Evolutionary conservation across 768 basidiomycete genomes (phyloP).

Genomic region (Albatrellus ellisii): DNA sequence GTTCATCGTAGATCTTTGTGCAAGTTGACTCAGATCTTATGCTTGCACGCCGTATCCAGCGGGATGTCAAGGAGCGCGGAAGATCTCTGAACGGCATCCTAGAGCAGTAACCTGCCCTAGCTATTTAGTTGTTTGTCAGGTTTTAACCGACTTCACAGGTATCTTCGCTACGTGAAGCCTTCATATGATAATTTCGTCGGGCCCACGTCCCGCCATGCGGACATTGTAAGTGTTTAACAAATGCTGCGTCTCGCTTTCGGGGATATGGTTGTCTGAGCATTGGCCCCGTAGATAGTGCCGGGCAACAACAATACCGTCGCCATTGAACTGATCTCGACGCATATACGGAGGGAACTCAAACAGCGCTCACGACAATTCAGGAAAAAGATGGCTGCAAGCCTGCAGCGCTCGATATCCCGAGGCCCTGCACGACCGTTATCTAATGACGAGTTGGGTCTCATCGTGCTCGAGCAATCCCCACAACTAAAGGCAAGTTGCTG

Average conservation of each 20-base stretch:
- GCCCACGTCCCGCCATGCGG: conserved; percentile 77
- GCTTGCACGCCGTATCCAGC: conserved; percentile 83
- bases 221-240: conserved; percentile 45
- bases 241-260: neutral
- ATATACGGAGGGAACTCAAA: conserved; percentile 73
- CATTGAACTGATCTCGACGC: conserved; percentile 86
- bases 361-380: conserved; percentile 68
- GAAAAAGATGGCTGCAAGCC: conserved; percentile 44
- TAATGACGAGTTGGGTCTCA: conserved; percentile 36
- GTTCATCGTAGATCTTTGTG: conserved; percentile 52
- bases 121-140: neutral
- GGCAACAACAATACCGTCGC: conserved; percentile 83
- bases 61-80: conserved; percentile 83
- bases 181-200: conserved; percentile 89
- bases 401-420: conserved; percentile 13
- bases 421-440: conserved; percentile 11
- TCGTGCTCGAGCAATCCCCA: conserved; percentile 61
- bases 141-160: conserved; percentile 30
- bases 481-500: conserved; percentile 61
- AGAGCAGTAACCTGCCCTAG: conserved; percentile 48
- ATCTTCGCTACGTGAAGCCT: conserved; percentile 90
- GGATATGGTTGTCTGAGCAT: neutral
- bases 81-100: conserved; percentile 77
- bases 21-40: conserved; percentile 95
- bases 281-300: conserved; percentile 72